Conservation (phyloP, 148 eudicot genomes). For the Silene latifolia region DNA sequence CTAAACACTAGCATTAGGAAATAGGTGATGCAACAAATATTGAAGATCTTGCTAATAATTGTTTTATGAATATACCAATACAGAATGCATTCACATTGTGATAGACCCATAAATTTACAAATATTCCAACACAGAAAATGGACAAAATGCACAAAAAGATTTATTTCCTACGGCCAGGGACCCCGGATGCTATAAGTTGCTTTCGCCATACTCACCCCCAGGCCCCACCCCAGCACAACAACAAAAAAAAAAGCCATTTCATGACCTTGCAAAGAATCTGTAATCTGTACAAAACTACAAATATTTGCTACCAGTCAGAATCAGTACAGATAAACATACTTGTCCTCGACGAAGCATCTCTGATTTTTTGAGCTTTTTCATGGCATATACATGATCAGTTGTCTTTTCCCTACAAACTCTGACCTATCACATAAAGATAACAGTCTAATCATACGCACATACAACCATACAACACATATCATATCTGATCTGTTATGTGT, state of each 20-base stretch:
- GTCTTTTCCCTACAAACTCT: conserved; percentile 87
- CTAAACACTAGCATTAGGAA: neutral
- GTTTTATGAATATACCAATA: neutral
- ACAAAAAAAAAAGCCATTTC: no score
- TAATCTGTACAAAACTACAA: neutral
- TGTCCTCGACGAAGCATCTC: conserved; percentile 99
- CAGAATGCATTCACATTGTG: no score
- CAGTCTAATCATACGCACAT: conserved; percentile 1
- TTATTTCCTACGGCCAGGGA: no score
- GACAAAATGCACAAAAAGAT: no score
- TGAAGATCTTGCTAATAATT: neutral
- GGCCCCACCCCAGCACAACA: no score
- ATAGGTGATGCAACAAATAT: neutral
- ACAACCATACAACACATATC: no score
- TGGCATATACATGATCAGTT: conserved; percentile 81
- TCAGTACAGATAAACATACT: conserved; percentile 41
- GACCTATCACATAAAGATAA: conserved; percentile 46
- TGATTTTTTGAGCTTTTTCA: conserved; percentile 93
- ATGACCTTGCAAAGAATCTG: no score
- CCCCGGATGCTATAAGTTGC: no score
- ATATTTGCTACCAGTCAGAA: neutral
- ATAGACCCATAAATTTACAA: neutral
- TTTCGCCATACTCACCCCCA: no score
- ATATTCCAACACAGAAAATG: neutral
- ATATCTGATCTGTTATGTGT: no score